Evolutionary conservation across 768 basidiomycete species (phyloP).

Genomic region (Trichaptum fuscoviolaceum): DNA sequence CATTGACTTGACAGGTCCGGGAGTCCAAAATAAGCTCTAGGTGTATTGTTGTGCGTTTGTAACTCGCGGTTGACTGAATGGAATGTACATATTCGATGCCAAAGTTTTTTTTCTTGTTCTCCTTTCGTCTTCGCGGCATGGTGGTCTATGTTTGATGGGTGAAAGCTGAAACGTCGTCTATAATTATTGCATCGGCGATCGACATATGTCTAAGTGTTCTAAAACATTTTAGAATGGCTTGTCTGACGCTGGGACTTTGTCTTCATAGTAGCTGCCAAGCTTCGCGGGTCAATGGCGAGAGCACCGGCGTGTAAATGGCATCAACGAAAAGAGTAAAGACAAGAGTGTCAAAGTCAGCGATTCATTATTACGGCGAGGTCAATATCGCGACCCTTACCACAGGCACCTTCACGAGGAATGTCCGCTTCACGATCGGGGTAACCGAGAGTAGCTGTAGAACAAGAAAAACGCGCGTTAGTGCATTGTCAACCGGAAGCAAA

Average conservation of each 20-base stretch:
- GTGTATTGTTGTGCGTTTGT: neutral
- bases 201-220: neutral
- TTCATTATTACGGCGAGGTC: slow-evolving; percentile 4
- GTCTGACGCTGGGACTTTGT: slow-evolving; percentile 76
- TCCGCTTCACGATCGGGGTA: slow-evolving; percentile 78
- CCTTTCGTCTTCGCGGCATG: neutral
- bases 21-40: neutral
- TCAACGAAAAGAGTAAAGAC: slow-evolving; percentile 1
- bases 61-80: neutral
- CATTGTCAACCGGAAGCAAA: neutral
- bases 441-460: slow-evolving; percentile 62
- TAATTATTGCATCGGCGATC: slow-evolving; percentile 1
- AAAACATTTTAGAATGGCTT: slow-evolving; percentile 63
- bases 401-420: slow-evolving; percentile 67
- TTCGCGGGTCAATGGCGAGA: slow-evolving; percentile 20
- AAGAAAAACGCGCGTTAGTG: neutral
- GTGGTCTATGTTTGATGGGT: neutral
- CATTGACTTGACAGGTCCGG: slow-evolving; percentile 48
- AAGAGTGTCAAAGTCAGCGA: neutral
- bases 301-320: slow-evolving; percentile 4
- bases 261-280: slow-evolving; percentile 70
- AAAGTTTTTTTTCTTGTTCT: neutral
- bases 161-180: neutral
- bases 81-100: neutral
- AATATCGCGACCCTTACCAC: slow-evolving; percentile 44